A percentile compares a stretch with the other conserved stretches of the same genome.
Evolutionary conservation across 2,329 filamentous ascomycete genomes (phyloP).

Genomic region (Diaporthe caulivora): DNA sequence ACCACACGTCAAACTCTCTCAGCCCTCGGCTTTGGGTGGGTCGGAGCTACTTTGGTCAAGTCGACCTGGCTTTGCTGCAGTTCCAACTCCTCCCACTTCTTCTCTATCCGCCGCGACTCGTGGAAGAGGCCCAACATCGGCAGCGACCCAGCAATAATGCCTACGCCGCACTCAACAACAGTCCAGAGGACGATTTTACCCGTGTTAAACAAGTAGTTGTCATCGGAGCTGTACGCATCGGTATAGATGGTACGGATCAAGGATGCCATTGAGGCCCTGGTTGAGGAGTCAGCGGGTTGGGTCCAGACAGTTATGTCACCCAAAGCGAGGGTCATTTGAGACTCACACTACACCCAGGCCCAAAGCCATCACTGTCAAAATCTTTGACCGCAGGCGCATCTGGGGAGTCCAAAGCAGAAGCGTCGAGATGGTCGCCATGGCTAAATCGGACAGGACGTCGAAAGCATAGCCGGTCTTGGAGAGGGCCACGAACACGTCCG

Average conservation of each 20-base stretch:
- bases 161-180: slow-evolving; percentile 36
- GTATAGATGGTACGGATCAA: slow-evolving; percentile 37
- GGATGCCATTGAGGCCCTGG: slow-evolving; percentile 36
- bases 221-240: slow-evolving; percentile 37
- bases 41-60: slow-evolving; percentile 13
- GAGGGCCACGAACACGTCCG: slow-evolving; percentile 35
- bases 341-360: slow-evolving; percentile 37
- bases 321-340: not conserved
- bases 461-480: slow-evolving; percentile 38
- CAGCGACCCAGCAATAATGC: slow-evolving; percentile 38
- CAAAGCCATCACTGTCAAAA: slow-evolving; percentile 30
- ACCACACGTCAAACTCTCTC: not conserved
- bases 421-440: slow-evolving; percentile 36
- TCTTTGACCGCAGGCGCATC: slow-evolving; percentile 31
- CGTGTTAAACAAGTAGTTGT: slow-evolving; percentile 38
- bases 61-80: slow-evolving; percentile 34
- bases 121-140: slow-evolving; percentile 34
- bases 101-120: not conserved
- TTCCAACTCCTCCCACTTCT: slow-evolving; percentile 36
- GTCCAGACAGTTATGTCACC: not conserved
- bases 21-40: not conserved
- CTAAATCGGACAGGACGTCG: slow-evolving; percentile 38
- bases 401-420: slow-evolving; percentile 36
- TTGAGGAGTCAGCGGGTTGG: not conserved
- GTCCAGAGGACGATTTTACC: slow-evolving; percentile 40